These are phyloP conservation scores for Lachancea quebecensis DNA, from an alignment of 805 yeast species.

Conservation along the genomic window DNA sequence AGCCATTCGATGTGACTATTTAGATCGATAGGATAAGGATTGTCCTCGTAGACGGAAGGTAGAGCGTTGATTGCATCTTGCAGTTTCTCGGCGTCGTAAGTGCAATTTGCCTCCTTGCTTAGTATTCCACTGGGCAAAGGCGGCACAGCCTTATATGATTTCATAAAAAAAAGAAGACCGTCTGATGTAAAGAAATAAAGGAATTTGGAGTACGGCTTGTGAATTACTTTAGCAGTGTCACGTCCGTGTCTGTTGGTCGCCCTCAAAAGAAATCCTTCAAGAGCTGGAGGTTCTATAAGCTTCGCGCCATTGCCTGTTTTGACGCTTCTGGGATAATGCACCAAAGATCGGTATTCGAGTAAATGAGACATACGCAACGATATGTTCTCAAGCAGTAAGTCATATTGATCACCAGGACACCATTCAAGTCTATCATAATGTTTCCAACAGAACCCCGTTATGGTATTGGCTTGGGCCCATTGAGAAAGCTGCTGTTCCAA, in stretches of 20 bases:
- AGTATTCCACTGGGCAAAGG: constrained; percentile 40
- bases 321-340: constrained; percentile 34
- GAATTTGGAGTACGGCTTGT: constrained; percentile 43
- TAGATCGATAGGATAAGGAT: constrained; percentile 48
- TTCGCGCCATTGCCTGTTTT: constrained; percentile 13
- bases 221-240: constrained; percentile 26
- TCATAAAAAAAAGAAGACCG: constrained; percentile 52
- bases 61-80: constrained; percentile 18
- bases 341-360: constrained; percentile 53
- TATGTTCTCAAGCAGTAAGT: constrained; percentile 39
- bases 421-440: constrained; percentile 73
- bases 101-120: constrained; percentile 22
- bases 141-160: constrained; percentile 52
- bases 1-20: constrained; percentile 60
- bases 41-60: constrained; percentile 39
- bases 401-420: constrained; percentile 42
- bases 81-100: constrained; percentile 23
- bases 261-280: constrained; percentile 75
- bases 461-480: constrained; percentile 24
- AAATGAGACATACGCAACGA: constrained; percentile 40
- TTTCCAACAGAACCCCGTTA: constrained; percentile 53
- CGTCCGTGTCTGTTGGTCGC: constrained; percentile 46
- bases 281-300: constrained; percentile 55
- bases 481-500: constrained; percentile 18
- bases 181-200: constrained; percentile 60